Percentiles rank a stretch among this genome's conserved stretches.
Evolutionary conservation across 2,329 filamentous ascomycete genomes (phyloP).

Genomic region (Neospermospora avenae): DNA sequence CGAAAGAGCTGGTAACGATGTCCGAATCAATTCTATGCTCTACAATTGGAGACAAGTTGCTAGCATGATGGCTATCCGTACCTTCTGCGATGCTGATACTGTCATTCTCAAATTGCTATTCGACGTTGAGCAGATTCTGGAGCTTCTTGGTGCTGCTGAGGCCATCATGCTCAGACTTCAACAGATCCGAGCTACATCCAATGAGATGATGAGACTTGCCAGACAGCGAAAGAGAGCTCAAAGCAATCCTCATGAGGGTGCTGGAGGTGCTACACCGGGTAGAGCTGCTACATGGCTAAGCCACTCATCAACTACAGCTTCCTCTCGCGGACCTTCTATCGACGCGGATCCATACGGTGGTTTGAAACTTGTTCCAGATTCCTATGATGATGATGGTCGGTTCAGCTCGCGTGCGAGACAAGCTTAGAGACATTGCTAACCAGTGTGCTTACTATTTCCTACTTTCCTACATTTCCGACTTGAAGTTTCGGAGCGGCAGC

Average conservation of each 20-base stretch:
- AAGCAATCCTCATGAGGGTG: background rate
- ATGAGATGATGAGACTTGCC: slow-evolving; percentile 26
- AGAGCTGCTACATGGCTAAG: slow-evolving; percentile 14
- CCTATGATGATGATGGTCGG: slow-evolving; percentile 8
- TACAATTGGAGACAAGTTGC: slow-evolving; percentile 46
- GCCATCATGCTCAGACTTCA: slow-evolving; percentile 30
- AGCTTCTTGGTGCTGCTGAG: slow-evolving; percentile 41
- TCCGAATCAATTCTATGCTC: slow-evolving; percentile 41
- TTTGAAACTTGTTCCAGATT: slow-evolving; percentile 27
- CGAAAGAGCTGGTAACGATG: slow-evolving; percentile 37
- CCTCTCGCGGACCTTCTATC: slow-evolving; percentile 4
- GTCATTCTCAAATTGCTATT: slow-evolving; percentile 47
- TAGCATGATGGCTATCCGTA: slow-evolving; percentile 46
- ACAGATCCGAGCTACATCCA: slow-evolving; percentile 26
- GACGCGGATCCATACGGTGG: slow-evolving; percentile 21
- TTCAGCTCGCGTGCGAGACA: background rate
- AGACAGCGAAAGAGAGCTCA: slow-evolving; percentile 14
- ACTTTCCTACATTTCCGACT: too few species aligned
- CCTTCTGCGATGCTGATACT: slow-evolving; percentile 48
- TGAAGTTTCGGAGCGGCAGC: too few species aligned
- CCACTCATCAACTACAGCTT: slow-evolving; percentile 8
- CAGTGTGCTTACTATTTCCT: too few species aligned
- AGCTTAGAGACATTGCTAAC: too few species aligned
- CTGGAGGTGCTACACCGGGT: slow-evolving; percentile 3
- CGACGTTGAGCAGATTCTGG: slow-evolving; percentile 46